These are phyloP conservation scores for Mycena galericulata DNA, from an alignment of 768 basidiomycete species.

Conservation along the genomic window DNA sequence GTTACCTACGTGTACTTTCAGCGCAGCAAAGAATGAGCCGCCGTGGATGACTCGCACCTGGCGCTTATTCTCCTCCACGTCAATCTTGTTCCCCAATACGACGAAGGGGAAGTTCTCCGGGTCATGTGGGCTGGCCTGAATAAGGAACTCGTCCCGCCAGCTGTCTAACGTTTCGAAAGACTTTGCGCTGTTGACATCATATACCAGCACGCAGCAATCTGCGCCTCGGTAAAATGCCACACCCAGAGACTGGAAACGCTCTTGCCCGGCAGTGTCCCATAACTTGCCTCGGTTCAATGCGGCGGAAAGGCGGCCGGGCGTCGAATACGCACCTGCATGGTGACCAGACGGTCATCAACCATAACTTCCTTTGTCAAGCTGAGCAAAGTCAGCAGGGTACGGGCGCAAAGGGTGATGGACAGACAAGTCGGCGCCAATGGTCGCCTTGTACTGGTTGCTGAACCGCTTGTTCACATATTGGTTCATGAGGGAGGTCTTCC, in stretches of 20 bases:
- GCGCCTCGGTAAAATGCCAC: conserved; percentile 99
- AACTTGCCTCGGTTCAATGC: conserved; percentile 61
- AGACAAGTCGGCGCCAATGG: conserved; percentile 96
- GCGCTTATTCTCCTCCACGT: conserved; percentile 98
- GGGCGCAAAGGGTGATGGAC: conserved; percentile 46
- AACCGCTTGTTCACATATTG: conserved; percentile 99
- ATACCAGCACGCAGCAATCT: conserved; percentile 98
- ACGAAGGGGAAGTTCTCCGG: conserved; percentile 99
- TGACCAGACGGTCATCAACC: conserved; percentile 97
- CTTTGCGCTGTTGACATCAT: conserved; percentile 98
- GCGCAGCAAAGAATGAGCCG: background rate
- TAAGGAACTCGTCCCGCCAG: conserved; percentile 99
- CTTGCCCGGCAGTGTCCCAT: conserved; percentile 99
- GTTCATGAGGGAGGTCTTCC: conserved; percentile 99
- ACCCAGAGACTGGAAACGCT: conserved; percentile 98
- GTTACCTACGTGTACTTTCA: conserved; percentile 73
- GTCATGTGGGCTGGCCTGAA: conserved; percentile 98
- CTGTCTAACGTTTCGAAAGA: conserved; percentile 99
- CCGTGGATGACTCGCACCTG: conserved; percentile 72
- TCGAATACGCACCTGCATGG: conserved; percentile 86
- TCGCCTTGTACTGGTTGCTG: conserved; percentile 99
- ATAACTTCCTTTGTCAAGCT: conserved; percentile 98
- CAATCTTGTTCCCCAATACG: conserved; percentile 99
- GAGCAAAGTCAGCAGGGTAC: conserved; percentile 37
- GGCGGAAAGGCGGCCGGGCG: conserved; percentile 15